These are phyloP conservation scores for Arachis monticola DNA, from an alignment of 331 rosid species.

Conservation along the genomic window DNA sequence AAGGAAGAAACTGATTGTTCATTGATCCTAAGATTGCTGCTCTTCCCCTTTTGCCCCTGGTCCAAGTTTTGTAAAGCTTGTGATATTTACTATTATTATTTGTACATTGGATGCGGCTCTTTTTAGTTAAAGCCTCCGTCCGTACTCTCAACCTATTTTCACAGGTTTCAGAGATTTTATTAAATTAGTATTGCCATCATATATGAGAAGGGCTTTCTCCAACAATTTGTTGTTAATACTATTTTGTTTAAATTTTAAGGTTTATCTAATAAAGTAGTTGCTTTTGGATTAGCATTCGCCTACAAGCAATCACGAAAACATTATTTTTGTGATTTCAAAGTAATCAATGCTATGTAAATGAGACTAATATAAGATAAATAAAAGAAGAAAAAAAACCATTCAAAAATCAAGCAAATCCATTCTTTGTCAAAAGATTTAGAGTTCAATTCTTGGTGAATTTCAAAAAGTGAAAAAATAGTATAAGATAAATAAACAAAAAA, in stretches of 20 bases:
- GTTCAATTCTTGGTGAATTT: too few relatives aligned
- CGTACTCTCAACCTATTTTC: neutral
- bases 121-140: conserved; percentile 39
- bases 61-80: conserved; percentile 29
- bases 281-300: neutral
- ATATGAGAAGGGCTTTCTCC: neutral
- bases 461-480: too few relatives aligned
- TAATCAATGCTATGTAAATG: neutral
- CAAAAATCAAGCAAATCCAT: too few relatives aligned
- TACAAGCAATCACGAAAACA: neutral
- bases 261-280: too few relatives aligned
- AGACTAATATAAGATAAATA: too few relatives aligned
- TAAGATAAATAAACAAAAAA: too few relatives aligned
- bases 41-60: conserved; percentile 3
- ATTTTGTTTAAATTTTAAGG: neutral
- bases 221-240: neutral
- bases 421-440: too few relatives aligned
- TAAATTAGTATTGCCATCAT: neutral
- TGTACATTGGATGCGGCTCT: conserved; percentile 40
- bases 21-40: conserved; percentile 37
- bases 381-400: too few relatives aligned
- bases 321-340: neutral
- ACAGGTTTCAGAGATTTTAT: conserved; percentile 10
- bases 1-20: conserved; percentile 51
- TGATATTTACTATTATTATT: neutral